phyloP scores from a whole-genome alignment of 1,139 yeast species.

The Kodamaea fungicola region DNA sequence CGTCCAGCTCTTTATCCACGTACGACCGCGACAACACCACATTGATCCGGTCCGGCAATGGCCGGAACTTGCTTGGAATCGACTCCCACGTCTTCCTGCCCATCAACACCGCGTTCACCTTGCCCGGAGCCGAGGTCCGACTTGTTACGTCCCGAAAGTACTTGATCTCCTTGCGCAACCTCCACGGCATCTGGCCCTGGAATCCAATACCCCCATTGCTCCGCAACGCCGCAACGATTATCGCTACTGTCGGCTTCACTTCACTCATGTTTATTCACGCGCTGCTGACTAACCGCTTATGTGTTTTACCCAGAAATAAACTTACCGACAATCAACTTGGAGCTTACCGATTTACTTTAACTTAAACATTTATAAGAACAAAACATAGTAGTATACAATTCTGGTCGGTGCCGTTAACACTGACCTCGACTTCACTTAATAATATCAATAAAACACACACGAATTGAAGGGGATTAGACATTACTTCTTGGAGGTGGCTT shows the following conservation, averaged over 20 bases:
- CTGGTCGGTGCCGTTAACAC: slow-evolving; percentile 1
- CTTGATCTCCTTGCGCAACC: slow-evolving; percentile 75
- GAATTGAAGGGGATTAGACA: slow-evolving; percentile 1
- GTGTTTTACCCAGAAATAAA: too few relatives aligned
- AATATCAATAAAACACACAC: slow-evolving; percentile 3
- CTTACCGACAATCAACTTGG: too few relatives aligned
- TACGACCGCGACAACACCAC: slow-evolving; percentile 62
- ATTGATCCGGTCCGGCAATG: slow-evolving; percentile 72
- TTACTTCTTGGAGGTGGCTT: slow-evolving; percentile 11
- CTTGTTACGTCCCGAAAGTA: slow-evolving; percentile 78
- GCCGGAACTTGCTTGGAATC: slow-evolving; percentile 80
- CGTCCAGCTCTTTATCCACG: slow-evolving; percentile 23
- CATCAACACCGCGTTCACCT: slow-evolving; percentile 82
- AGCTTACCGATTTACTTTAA: too few relatives aligned
- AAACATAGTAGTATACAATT: too few relatives aligned
- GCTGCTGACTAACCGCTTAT: too few relatives aligned
- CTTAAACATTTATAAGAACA: too few relatives aligned
- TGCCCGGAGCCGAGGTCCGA: slow-evolving; percentile 25
- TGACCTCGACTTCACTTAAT: neutral
- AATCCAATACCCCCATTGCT: slow-evolving; percentile 84
- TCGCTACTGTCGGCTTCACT: slow-evolving; percentile 39
- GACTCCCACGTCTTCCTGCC: slow-evolving; percentile 97
- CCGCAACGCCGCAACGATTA: slow-evolving; percentile 80
- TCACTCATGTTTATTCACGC: too few relatives aligned
- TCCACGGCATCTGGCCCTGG: slow-evolving; percentile 86